A percentile compares a stretch with the other conserved stretches of the same genome.
Evolutionary conservation across 306 rosid species (phyloP).

Genomic region (Lagenaria siceraria): DNA sequence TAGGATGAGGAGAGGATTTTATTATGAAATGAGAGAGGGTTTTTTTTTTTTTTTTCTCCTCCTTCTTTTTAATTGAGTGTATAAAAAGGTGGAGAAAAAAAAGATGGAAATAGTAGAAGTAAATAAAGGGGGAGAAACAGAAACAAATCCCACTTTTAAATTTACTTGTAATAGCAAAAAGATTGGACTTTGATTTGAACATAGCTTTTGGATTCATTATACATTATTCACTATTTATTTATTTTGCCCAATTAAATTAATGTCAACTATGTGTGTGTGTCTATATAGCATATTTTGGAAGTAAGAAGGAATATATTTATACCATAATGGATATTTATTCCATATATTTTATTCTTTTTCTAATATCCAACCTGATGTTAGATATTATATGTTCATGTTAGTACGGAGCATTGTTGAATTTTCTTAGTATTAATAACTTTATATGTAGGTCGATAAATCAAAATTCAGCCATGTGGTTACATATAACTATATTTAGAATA

Average conservation of each 20-base stretch:
- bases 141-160: not conserved
- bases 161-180: conserved; percentile 4
- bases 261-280: not conserved
- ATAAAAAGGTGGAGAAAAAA: not conserved
- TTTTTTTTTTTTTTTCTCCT: not conserved
- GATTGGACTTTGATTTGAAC: conserved; percentile 8
- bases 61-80: not conserved
- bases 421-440: too few relatives aligned
- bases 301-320: not conserved
- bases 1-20: not conserved
- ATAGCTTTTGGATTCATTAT: conserved; percentile 5
- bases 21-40: not conserved
- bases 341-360: not conserved
- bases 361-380: not conserved
- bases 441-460: too few relatives aligned
- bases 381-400: not conserved
- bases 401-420: too few relatives aligned
- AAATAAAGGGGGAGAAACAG: not conserved
- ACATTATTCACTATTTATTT: not conserved
- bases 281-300: not conserved
- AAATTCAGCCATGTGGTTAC: too few relatives aligned
- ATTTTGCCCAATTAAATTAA: not conserved
- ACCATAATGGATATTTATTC: conserved; percentile 3
- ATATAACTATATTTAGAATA: too few relatives aligned
- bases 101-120: not conserved